phyloP scores from a whole-genome alignment of 768 basidiomycete species.

The Lactarius sp. region DNA sequence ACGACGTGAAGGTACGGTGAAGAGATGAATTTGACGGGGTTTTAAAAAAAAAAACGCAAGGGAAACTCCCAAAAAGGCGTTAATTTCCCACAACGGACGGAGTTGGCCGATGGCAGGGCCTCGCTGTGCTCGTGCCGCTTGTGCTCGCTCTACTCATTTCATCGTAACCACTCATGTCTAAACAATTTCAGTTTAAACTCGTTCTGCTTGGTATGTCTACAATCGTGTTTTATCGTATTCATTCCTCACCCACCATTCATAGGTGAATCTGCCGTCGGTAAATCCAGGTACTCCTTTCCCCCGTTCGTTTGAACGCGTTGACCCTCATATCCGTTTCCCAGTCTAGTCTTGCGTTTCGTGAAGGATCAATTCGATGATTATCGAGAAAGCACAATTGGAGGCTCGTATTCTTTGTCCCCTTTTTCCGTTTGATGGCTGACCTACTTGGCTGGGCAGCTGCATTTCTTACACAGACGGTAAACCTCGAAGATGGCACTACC shows the following conservation, averaged over 20 bases:
- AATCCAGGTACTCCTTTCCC: constrained; percentile 65
- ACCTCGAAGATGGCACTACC: constrained; percentile 78
- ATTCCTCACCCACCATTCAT: constrained; percentile 19
- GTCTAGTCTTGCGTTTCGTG: constrained; percentile 92
- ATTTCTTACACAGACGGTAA: constrained; percentile 97
- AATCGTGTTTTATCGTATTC: neutral
- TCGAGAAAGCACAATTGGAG: constrained; percentile 91
- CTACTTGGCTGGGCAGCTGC: constrained; percentile 53
- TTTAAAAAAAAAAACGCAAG: neutral
- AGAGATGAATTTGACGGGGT: constrained; percentile 3
- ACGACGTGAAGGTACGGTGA: constrained; percentile 21
- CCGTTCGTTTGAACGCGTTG: constrained; percentile 24
- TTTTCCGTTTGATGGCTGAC: constrained; percentile 25
- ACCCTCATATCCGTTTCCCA: constrained; percentile 36
- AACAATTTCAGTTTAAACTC: constrained; percentile 93
- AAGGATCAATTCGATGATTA: constrained; percentile 96
- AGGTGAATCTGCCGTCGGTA: constrained; percentile 98
- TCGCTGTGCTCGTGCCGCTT: neutral
- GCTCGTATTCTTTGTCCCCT: constrained; percentile 35
- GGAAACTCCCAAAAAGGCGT: neutral
- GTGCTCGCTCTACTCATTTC: constrained; percentile 20
- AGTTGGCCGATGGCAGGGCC: neutral
- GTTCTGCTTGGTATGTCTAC: constrained; percentile 77
- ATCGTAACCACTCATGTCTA: constrained; percentile 59
- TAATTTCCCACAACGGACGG: neutral